phyloP scores from a whole-genome alignment of 2,329 filamentous ascomycete species.

The Aspergillus tanneri region DNA sequence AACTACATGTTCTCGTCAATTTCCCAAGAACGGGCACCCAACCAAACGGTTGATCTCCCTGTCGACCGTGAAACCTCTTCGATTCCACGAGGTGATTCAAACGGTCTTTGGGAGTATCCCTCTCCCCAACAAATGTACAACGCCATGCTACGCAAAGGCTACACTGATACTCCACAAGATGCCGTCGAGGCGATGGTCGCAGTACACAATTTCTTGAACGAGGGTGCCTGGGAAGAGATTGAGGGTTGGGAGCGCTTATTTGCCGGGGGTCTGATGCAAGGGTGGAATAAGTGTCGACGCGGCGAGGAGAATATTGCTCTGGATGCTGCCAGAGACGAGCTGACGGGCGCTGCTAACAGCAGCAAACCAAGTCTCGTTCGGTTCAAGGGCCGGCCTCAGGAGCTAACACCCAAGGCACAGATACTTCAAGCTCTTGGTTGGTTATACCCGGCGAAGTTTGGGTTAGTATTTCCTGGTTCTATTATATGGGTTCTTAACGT shows the following conservation, averaged over 20 bases:
- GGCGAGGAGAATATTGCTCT: constrained; percentile 67
- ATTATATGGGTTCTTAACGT: background rate
- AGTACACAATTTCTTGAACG: constrained; percentile 97
- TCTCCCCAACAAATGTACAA: constrained; percentile 99
- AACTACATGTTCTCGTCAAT: constrained; percentile 95
- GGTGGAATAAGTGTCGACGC: constrained; percentile 70
- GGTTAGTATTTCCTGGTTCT: constrained; percentile 50
- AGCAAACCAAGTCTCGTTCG: constrained; percentile 71
- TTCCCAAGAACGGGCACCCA: constrained; percentile 72
- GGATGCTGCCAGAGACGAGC: constrained; percentile 54
- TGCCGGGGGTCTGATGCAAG: constrained; percentile 66
- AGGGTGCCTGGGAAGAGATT: constrained; percentile 95
- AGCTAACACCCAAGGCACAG: constrained; percentile 86
- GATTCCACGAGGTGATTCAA: constrained; percentile 76
- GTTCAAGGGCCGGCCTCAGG: constrained; percentile 85
- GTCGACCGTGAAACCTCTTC: constrained; percentile 80
- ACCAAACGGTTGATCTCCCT: constrained; percentile 72
- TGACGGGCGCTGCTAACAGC: constrained; percentile 30
- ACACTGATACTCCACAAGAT: constrained; percentile 88
- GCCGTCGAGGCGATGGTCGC: constrained; percentile 96
- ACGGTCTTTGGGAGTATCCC: constrained; percentile 93
- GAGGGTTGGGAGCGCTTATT: constrained; percentile 91
- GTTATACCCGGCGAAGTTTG: constrained; percentile 77
- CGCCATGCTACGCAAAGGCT: constrained; percentile 90
- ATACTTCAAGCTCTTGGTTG: constrained; percentile 77